phyloP scores from a whole-genome alignment of 148 eudicot species.

The Fagopyrum homotropicum region DNA sequence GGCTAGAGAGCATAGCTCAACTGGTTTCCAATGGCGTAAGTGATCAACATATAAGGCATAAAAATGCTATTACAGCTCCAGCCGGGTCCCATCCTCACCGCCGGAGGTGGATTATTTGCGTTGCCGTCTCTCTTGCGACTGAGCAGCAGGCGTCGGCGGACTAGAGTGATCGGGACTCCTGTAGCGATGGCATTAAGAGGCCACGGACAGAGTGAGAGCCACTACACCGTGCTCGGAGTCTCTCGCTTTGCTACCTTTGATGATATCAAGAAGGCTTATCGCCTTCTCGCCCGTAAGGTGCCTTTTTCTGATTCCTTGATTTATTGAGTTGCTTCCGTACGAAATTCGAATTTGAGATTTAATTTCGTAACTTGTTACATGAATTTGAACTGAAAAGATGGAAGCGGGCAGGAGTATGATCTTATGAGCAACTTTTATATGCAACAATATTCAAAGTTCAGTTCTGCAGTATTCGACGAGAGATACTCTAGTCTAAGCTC shows the following conservation, averaged over 20 bases:
- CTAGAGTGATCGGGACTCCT: conserved; percentile 16
- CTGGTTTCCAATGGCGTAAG: background rate
- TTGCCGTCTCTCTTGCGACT: conserved; percentile 5
- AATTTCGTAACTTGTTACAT: background rate
- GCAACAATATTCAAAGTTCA: background rate
- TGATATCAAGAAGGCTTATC: conserved; percentile 76
- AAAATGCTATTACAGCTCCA: conserved; percentile 9
- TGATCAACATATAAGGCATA: background rate
- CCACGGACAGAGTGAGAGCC: conserved; percentile 33
- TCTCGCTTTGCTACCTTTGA: conserved; percentile 46
- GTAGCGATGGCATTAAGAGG: conserved; percentile 27
- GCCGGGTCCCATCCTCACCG: background rate
- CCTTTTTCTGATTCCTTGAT: background rate
- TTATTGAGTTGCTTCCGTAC: background rate
- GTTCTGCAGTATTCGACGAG: background rate
- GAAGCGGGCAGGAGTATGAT: background rate
- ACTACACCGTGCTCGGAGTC: conserved; percentile 64
- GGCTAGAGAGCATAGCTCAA: background rate
- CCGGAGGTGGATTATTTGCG: conserved; percentile 6
- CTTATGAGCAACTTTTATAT: background rate
- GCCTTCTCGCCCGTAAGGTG: conserved; percentile 82
- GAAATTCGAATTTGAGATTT: background rate
- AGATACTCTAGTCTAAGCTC: background rate
- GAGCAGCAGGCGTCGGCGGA: conserved; percentile 16
- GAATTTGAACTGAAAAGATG: background rate